phyloP scores from a whole-genome alignment of 2,329 filamentous ascomycete species.

The Coniochaeta pulveracea region DNA sequence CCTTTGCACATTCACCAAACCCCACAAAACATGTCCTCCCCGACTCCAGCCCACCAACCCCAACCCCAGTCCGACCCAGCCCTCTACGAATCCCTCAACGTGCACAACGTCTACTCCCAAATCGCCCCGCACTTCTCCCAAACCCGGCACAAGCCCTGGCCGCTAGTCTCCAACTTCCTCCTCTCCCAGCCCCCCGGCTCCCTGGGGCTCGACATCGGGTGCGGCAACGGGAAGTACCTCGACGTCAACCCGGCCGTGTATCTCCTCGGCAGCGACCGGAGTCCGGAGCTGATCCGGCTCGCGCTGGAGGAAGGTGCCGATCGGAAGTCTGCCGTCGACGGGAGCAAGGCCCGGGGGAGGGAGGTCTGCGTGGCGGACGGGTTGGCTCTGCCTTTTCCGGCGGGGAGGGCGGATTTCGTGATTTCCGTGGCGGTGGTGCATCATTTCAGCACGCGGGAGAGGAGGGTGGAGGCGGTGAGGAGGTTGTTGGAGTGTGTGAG shows the following conservation, averaged over 20 bases:
- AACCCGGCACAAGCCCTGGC: constrained; percentile 80
- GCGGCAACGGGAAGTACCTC: constrained; percentile 95
- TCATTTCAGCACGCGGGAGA: constrained; percentile 69
- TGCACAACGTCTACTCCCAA: constrained; percentile 83
- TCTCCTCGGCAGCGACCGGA: constrained; percentile 79
- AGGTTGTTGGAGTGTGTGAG: constrained; percentile 59
- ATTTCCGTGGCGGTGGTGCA: constrained; percentile 93
- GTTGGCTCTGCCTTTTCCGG: constrained; percentile 69
- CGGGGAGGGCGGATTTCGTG: constrained; percentile 57
- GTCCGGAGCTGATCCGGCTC: constrained; percentile 40
- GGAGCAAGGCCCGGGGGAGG: constrained; percentile 7
- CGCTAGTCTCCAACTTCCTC: constrained; percentile 75
- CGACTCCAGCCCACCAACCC: background rate
- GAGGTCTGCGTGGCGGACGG: constrained; percentile 71
- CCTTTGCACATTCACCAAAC: no score
- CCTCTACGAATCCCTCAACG: constrained; percentile 72
- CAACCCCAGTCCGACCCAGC: background rate
- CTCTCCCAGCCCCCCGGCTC: constrained; percentile 52
- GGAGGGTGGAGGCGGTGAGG: constrained; percentile 62
- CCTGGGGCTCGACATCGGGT: constrained; percentile 83
- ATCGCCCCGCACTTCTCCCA: constrained; percentile 78
- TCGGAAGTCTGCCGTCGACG: constrained; percentile 6
- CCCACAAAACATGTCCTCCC: background rate
- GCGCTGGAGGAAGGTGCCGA: constrained; percentile 24
- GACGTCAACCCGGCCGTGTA: constrained; percentile 66